Percentiles rank a stretch among this genome's conserved stretches.
Evolutionary conservation across 2,329 filamentous ascomycete genomes (phyloP).

Genomic region (Colletotrichum sp.): DNA sequence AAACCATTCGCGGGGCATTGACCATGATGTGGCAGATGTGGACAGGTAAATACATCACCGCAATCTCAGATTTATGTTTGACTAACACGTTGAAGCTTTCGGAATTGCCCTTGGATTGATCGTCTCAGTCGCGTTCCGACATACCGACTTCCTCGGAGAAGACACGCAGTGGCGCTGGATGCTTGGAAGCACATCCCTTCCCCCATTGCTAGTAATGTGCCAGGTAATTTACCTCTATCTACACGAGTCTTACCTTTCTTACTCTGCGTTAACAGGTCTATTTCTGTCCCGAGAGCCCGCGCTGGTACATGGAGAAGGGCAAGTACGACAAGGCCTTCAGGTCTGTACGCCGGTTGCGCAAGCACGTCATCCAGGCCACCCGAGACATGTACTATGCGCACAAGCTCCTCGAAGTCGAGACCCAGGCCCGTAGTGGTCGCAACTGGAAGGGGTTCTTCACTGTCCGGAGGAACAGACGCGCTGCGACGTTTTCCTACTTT

Average conservation of each 20-base stretch:
- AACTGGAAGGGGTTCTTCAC: conserved; percentile 42
- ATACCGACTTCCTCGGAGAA: conserved; percentile 35
- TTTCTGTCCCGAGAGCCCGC: conserved; percentile 58
- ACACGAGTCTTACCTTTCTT: background rate
- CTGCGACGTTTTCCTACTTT: conserved; percentile 40
- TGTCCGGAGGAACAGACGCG: conserved; percentile 39
- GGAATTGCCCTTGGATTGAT: conserved; percentile 45
- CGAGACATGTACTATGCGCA: conserved; percentile 58
- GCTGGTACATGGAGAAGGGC: conserved; percentile 59
- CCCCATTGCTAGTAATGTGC: conserved; percentile 54
- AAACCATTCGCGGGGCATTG: conserved; percentile 41
- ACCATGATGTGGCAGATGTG: conserved; percentile 41
- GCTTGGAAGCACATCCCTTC: conserved; percentile 58
- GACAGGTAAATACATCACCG: background rate
- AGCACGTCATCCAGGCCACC: conserved; percentile 51
- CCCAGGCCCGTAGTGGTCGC: conserved; percentile 29
- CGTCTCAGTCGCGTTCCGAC: conserved; percentile 35
- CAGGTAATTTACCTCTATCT: conserved; percentile 26
- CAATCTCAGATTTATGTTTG: too few relatives aligned
- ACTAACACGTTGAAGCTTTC: conserved; percentile 30
- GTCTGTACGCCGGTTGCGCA: conserved; percentile 51
- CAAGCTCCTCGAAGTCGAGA: conserved; percentile 38
- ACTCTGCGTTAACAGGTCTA: conserved; percentile 38
- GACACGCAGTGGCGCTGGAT: conserved; percentile 38
- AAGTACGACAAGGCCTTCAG: conserved; percentile 48